Evolutionary conservation across 1,284 basidiomycete species (phyloP).

Genomic region (Fomitopsis schrenkii): DNA sequence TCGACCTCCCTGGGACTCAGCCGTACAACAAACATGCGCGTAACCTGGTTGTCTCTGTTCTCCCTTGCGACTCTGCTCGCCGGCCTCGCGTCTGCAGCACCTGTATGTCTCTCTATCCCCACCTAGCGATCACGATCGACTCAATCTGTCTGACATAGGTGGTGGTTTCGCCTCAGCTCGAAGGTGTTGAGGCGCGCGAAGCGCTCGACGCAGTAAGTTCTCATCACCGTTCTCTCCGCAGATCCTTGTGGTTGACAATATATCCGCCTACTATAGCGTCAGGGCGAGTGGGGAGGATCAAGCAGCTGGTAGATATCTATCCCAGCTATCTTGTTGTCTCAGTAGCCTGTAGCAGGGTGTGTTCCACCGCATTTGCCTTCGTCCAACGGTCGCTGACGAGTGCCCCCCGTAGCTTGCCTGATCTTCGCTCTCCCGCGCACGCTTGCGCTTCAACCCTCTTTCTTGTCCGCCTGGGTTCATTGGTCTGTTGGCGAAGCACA

Average conservation of each 20-base stretch:
- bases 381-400: background rate
- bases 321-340: background rate
- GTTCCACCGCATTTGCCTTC: background rate
- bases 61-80: slow-evolving; percentile 20
- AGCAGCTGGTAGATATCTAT: background rate
- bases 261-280: background rate
- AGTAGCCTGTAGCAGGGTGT: background rate
- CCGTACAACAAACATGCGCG: slow-evolving; percentile 15
- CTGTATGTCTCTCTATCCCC: background rate
- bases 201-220: slow-evolving; percentile 1
- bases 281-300: background rate
- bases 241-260: background rate
- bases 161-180: background rate
- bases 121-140: background rate
- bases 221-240: no score
- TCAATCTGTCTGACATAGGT: background rate
- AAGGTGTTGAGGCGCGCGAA: slow-evolving; percentile 1
- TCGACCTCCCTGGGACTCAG: background rate
- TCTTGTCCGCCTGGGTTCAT: background rate
- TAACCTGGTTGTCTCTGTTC: slow-evolving; percentile 16
- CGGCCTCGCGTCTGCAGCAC: slow-evolving; percentile 19
- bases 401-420: background rate
- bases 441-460: background rate
- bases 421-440: background rate
- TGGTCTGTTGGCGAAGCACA: background rate